Evolutionary conservation across 1,139 yeast genomes (phyloP), one percentile per base, ranked within the genome.

Genomic region (Chernovozyma aurita): DNA sequence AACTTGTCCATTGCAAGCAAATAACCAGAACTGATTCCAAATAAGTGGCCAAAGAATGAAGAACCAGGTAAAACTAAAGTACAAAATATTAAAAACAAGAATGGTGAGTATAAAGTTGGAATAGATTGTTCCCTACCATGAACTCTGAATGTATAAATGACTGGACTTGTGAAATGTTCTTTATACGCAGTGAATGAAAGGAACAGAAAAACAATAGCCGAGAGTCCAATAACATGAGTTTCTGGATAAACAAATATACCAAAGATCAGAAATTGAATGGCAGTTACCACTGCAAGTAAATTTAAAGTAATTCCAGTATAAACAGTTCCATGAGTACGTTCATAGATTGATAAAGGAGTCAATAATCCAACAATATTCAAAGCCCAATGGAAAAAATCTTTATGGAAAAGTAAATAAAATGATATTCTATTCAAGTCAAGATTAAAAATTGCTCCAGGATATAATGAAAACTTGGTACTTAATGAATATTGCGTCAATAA

Each of bases 281-380:
- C 96, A 1, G 92, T 73, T 7, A 78, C 59, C 1, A 83, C 80
- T 0, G 95, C 84, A 39, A 84, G 60, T 20, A 85, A 65, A 55
- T 87, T 86, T 41, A 90, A 65, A 16, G 88, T 81, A 36, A 90
- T 70, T 2, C 95, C 97, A 2, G 97, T 85, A 54, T 85, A 78
- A 1, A 90, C 81, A 0, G 97, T 88, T 8, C 97, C 97, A 49
- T 87, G 84, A 21, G 64, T 58, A 37, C 70, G 65, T 62, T 90
- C 97, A 58, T 81, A 88, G 36, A 73, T 67, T 22, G 85, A 64
- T 52, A 88, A 61, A 4, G 90, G 87, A 0, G 78, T 62, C 36
- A 70, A 61, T 32, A 87, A 55, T 0, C 83, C 74, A 31, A 78
- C 43, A n/a, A 76, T 45, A 53, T 86, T 86, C 49, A 85, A 59